Evolutionary conservation across 176 grass and related monocot genomes (phyloP), one percentile per base, ranked within the genome.

Genomic region (Tuctoria greenei): DNA sequence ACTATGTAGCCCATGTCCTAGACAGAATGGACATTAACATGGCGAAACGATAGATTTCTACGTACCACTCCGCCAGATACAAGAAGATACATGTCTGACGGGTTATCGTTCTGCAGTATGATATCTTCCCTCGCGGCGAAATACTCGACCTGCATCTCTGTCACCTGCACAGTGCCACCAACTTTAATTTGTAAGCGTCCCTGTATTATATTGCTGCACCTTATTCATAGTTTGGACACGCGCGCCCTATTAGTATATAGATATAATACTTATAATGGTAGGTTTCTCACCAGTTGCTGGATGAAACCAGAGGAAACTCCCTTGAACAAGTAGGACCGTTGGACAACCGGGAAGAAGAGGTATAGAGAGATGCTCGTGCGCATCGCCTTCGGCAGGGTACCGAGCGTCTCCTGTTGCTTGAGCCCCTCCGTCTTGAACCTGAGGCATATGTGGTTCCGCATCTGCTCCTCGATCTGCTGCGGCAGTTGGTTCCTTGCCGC

Each of bases 381-480:
- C 64, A 93, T 84, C 34, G 86, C 94, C 70, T 76, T 97, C 21
- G 90, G 88, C 11, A 97, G 91, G 45, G 78, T 69, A 5, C 86
- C 88, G 44, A 97, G 61, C 21, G 78, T 93, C 57, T 92, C 88
- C 69, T 93, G 88, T 41, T 93, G 94, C 78, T 93, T 91, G 43
- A 91, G 80, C 45, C 59, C 95, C 60, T 92, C 89, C 63, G 91
- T 93, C 71, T 83, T 94, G 91, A 90, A 98, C 83, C 84, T 83
- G 38, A 98, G 66, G 82, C 83, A 88, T 43, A 97, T 89, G 75
- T 97, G 90, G 62, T 85, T 91, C 58, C 91, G 55, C 90, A 97
- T 93, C 79, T 91, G 90, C 76, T 87, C 81, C 71, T 93, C 81
- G 68, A 91, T 85, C 55, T 52, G 71, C 71, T 56, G 56, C 15